Evolutionary conservation across 2,329 filamentous ascomycete species (phyloP).

Genomic region (Talaromyces rugulosus): DNA sequence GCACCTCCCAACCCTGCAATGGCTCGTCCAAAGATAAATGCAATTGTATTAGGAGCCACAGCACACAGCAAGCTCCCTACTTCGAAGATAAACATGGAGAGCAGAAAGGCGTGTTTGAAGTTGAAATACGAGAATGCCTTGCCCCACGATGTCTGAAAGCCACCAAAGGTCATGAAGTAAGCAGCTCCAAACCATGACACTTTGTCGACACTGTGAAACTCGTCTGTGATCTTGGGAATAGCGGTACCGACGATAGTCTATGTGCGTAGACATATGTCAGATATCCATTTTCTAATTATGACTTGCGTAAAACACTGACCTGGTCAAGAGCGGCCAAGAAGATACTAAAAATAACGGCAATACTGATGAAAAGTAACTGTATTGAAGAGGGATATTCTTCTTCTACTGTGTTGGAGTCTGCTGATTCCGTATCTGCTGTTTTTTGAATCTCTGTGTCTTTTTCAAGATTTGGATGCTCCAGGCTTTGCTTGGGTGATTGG

Average conservation of each 20-base stretch:
- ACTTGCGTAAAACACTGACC: not conserved
- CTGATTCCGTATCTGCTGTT: not conserved
- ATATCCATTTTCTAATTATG: not conserved
- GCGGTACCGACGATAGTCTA: slow-evolving; percentile 9
- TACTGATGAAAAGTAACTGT: slow-evolving; percentile 1
- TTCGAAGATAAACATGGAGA: slow-evolving; percentile 24
- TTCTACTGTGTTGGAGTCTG: not conserved
- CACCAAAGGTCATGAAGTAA: slow-evolving; percentile 6
- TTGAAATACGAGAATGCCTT: slow-evolving; percentile 5
- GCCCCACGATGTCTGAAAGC: slow-evolving; percentile 7
- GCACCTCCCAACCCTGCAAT: slow-evolving; percentile 24
- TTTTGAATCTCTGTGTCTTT: not conserved
- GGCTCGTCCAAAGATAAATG: slow-evolving; percentile 25
- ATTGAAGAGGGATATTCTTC: not conserved
- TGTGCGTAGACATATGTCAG: not conserved
- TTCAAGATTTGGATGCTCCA: not conserved
- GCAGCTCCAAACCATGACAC: slow-evolving; percentile 8
- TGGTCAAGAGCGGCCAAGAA: slow-evolving; percentile 7
- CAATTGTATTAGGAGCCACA: slow-evolving; percentile 18
- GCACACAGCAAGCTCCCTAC: slow-evolving; percentile 22
- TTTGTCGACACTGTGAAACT: slow-evolving; percentile 3
- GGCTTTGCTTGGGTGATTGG: not conserved
- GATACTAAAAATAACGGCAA: slow-evolving; percentile 3
- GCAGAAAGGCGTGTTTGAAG: slow-evolving; percentile 10
- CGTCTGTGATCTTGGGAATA: slow-evolving; percentile 11